Evolutionary conservation across 805 yeast genomes (phyloP), one percentile per base, ranked within the genome.

Genomic region (Wickerhamomyces tratensis): DNA sequence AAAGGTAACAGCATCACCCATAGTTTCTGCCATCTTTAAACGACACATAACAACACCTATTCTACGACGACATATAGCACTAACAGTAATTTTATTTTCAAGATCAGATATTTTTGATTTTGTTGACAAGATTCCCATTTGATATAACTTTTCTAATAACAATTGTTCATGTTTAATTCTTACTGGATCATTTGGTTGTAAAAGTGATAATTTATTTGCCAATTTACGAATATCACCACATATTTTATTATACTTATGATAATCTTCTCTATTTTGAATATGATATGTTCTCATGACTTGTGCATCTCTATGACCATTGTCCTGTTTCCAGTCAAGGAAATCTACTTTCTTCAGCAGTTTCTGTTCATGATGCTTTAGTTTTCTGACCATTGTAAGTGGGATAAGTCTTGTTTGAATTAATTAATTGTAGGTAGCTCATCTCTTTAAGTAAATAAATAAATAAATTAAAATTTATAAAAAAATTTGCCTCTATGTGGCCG

Each of bases 281-380:
- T 91, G 96, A 63, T 89, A 93, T 42, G 86, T 82, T 53, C 94
- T 75, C 95, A 93, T 93, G 33, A 93, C 95, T 62, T 86, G 91
- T n/a, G 95, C 81, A 53, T 91, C 98, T 52, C 98, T 71, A 62
- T 93, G 98, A 30, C 91, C 87, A 43, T 83, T 81, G 61, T 93
- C 98, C 55, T 87, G 95, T 62, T 93, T 93, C 97, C 98, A 93
- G 62, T 93, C 94, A 41, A 87, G 84, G 67, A 93, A 87, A 59
- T 93, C 97, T 41, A 93, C 98, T 64, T 93, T 93, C 69, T 85
- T 88, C 55, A 93, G 76, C 55, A 93, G 77, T 65, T 88, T 89
- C 72, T 86, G 83, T 75, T 93, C 98, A 64, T 93, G 98, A 67
- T 85, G 87, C 63, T 93, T 93, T 46, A 93, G 75, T 53, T 85